phyloP scores from a whole-genome alignment of 2,329 filamentous ascomycete genomes.

The Cytospora mali region DNA sequence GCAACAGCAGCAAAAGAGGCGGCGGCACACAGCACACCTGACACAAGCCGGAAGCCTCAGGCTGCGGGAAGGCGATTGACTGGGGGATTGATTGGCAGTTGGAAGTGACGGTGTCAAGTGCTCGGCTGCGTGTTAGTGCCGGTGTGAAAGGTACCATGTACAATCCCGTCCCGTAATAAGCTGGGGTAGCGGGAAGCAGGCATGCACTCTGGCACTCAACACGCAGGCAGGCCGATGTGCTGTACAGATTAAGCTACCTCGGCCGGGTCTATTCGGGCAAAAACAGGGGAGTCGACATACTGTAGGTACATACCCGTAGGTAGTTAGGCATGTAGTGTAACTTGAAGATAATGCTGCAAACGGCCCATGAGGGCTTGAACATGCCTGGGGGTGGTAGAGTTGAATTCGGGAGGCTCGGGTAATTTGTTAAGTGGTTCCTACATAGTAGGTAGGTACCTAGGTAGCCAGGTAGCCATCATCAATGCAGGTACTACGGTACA shows the following conservation, averaged over 20 bases:
- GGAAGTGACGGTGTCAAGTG: conserved; percentile 15
- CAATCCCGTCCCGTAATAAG: neutral
- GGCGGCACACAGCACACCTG: conserved; percentile 16
- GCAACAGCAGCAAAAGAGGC: neutral
- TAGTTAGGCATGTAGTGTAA: too few relatives aligned
- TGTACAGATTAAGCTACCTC: too few relatives aligned
- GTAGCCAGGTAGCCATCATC: neutral
- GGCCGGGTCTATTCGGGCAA: too few relatives aligned
- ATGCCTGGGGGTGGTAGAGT: too few relatives aligned
- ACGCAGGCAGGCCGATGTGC: too few relatives aligned
- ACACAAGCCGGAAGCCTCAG: conserved; percentile 14
- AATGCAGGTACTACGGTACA: too few relatives aligned
- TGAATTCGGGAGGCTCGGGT: neutral
- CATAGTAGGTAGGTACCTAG: neutral
- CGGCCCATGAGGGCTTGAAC: too few relatives aligned
- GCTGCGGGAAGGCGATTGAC: conserved; percentile 1
- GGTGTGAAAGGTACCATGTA: neutral
- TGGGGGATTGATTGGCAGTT: conserved; percentile 11
- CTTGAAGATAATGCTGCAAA: neutral
- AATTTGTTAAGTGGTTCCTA: neutral
- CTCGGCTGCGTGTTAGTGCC: conserved; percentile 19
- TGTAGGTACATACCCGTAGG: too few relatives aligned
- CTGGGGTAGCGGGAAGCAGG: neutral
- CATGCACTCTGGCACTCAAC: too few relatives aligned
- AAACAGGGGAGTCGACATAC: too few relatives aligned